phyloP scores from a whole-genome alignment of 164 flowering plant species.

The Vitis labrusca region DNA sequence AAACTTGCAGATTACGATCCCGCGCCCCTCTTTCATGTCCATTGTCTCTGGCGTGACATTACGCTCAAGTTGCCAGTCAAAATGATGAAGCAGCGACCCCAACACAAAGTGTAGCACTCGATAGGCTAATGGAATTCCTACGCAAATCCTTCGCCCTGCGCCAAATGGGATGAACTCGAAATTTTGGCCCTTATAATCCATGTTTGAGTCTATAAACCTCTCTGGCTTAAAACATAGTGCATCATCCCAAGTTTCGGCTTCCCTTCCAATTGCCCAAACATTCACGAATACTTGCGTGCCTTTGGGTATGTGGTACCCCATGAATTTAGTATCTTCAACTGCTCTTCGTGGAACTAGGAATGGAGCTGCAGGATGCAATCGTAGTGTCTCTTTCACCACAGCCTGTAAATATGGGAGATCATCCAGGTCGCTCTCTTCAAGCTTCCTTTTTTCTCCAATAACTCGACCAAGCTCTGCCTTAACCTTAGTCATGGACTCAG shows the following conservation, averaged over 20 bases:
- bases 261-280: slow-evolving; percentile 63
- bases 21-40: slow-evolving; percentile 33
- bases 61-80: slow-evolving; percentile 26
- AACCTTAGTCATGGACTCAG: slow-evolving; percentile 26
- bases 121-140: slow-evolving; percentile 23
- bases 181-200: slow-evolving; percentile 31
- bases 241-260: slow-evolving; percentile 20
- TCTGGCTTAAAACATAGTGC: slow-evolving; percentile 20
- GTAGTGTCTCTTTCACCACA: slow-evolving; percentile 52
- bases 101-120: slow-evolving; percentile 24
- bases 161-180: slow-evolving; percentile 39
- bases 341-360: slow-evolving; percentile 54
- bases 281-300: slow-evolving; percentile 55
- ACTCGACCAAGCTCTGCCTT: slow-evolving; percentile 42
- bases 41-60: slow-evolving; percentile 13
- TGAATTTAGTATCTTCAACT: slow-evolving; percentile 30
- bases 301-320: slow-evolving; percentile 49
- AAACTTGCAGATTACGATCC: slow-evolving; percentile 23
- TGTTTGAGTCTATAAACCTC: slow-evolving; percentile 10
- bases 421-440: slow-evolving; percentile 47
- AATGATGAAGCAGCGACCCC: slow-evolving; percentile 22
- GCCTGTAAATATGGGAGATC: slow-evolving; percentile 49
- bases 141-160: slow-evolving; percentile 30
- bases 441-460: slow-evolving; percentile 29
- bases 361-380: slow-evolving; percentile 64